Conservation (phyloP, 805 yeast genomes). For the Ogataea nonfermentans region DNA sequence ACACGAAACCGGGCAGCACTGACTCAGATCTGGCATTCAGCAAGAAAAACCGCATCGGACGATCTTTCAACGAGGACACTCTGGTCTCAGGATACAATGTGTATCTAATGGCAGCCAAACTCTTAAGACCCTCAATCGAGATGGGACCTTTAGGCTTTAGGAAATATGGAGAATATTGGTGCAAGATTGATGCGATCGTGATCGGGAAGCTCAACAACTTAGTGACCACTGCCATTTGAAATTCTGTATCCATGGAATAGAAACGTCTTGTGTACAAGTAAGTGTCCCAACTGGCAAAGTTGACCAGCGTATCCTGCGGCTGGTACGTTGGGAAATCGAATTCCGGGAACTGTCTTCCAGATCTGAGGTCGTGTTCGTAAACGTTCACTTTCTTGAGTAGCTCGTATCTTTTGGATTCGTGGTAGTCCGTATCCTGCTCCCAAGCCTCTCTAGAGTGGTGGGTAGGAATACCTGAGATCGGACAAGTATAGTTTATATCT, state of each 20-base stretch:
- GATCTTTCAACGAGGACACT: constrained; percentile 64
- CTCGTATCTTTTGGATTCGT: constrained; percentile 62
- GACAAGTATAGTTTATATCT: constrained; percentile 84
- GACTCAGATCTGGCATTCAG: constrained; percentile 93
- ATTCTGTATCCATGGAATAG: constrained; percentile 95
- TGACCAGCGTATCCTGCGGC: constrained; percentile 70
- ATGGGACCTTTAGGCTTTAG: constrained; percentile 83
- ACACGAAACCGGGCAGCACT: constrained; percentile 88
- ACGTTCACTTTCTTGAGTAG: constrained; percentile 81
- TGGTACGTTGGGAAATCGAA: constrained; percentile 87
- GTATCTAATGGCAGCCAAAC: constrained; percentile 88
- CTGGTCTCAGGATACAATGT: constrained; percentile 76
- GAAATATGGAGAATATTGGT: constrained; percentile 81
- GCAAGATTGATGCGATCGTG: constrained; percentile 80
- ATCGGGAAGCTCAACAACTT: constrained; percentile 92
- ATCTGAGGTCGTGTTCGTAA: constrained; percentile 91
- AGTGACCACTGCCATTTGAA: constrained; percentile 91
- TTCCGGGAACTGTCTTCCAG: constrained; percentile 93
- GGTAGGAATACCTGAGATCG: constrained; percentile 93
- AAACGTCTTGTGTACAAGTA: constrained; percentile 90
- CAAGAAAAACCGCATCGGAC: constrained; percentile 86
- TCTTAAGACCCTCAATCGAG: constrained; percentile 88
- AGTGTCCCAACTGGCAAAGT: constrained; percentile 86
- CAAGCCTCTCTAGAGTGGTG: constrained; percentile 90
- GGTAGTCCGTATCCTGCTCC: constrained; percentile 77